phyloP scores from a whole-genome alignment of 345 rosid species.

The Arabis hirsuta region DNA sequence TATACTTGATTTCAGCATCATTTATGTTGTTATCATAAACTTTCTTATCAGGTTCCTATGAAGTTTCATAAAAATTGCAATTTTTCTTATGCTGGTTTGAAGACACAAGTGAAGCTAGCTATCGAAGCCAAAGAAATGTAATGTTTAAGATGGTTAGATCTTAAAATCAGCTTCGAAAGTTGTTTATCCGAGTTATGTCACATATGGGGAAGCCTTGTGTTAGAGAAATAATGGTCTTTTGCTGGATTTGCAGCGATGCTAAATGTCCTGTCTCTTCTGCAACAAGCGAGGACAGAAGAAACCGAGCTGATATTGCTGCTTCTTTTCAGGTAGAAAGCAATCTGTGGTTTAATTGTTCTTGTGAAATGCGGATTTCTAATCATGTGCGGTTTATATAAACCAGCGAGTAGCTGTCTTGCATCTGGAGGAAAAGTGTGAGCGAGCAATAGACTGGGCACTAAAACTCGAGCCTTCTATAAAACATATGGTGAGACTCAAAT shows the following conservation, averaged over 20 bases:
- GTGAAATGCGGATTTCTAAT: neutral
- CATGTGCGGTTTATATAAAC: constrained; percentile 23
- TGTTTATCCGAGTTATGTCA: constrained; percentile 20
- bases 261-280: constrained; percentile 71
- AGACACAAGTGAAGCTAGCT: constrained; percentile 93
- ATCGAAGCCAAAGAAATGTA: constrained; percentile 86
- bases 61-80: constrained; percentile 90
- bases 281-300: constrained; percentile 67
- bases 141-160: constrained; percentile 30
- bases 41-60: constrained; percentile 72
- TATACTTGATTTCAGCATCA: neutral
- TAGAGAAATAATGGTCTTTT: constrained; percentile 14
- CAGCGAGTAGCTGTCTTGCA: constrained; percentile 96
- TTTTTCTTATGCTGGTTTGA: constrained; percentile 94
- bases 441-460: constrained; percentile 92
- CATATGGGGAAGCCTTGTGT: constrained; percentile 4
- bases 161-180: constrained; percentile 9
- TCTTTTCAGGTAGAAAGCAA: constrained; percentile 75
- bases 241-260: constrained; percentile 57
- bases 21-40: neutral
- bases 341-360: neutral
- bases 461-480: constrained; percentile 83
- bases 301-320: constrained; percentile 93
- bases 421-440: constrained; percentile 91
- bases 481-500: constrained; percentile 58